Conservation (phyloP, 305 asterid species). For the Plantago lanceolata region DNA sequence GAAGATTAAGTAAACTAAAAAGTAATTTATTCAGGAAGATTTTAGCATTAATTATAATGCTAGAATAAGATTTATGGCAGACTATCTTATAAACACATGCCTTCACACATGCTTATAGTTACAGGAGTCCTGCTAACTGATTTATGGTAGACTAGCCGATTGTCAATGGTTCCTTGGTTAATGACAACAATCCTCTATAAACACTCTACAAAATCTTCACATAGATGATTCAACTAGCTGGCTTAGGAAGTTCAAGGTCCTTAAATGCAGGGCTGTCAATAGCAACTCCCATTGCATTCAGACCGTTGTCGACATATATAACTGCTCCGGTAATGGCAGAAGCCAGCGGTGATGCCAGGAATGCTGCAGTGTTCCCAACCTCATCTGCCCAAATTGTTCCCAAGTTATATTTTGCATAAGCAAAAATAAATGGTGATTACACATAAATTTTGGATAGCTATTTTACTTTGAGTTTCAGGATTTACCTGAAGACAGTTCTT, state of each 20-base stretch:
- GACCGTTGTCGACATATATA: constrained; percentile 79
- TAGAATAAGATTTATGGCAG: too few species aligned
- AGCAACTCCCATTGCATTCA: constrained; percentile 88
- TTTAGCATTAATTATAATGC: too few species aligned
- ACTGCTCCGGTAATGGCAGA: constrained; percentile 87
- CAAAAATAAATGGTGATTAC: neutral
- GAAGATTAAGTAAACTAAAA: too few species aligned
- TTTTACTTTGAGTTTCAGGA: neutral
- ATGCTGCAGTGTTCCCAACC: constrained; percentile 87
- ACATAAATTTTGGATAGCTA: neutral
- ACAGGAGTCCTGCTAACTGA: neutral
- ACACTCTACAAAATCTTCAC: constrained; percentile 18
- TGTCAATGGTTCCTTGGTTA: constrained; percentile 21
- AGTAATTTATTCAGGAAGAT: too few species aligned
- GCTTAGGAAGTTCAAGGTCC: constrained; percentile 66
- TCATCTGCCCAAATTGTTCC: constrained; percentile 52
- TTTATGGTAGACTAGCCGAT: constrained; percentile 12
- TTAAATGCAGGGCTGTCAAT: constrained; percentile 76
- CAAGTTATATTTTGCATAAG: constrained; percentile 1
- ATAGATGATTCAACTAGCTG: constrained; percentile 14
- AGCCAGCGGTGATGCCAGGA: constrained; percentile 77
- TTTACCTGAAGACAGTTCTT: constrained; percentile 73
- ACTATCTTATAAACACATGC: too few species aligned
- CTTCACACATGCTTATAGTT: too few species aligned
- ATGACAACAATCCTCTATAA: constrained; percentile 32